phyloP scores from a whole-genome alignment of 2,329 filamentous ascomycete genomes.

The Fusarium armeniacum region DNA sequence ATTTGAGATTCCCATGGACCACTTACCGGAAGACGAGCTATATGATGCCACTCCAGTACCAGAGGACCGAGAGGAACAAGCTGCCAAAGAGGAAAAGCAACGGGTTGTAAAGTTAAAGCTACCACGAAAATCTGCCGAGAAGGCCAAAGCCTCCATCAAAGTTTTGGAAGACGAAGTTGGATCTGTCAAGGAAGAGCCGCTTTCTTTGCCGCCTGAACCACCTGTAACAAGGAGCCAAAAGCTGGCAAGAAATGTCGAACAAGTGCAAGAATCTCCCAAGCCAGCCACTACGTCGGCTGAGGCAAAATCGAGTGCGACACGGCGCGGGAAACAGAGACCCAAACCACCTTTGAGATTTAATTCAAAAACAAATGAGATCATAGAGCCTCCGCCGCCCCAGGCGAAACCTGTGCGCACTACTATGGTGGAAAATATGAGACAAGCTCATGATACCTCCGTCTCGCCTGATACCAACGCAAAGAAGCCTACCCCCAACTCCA shows the following conservation, averaged over 20 bases:
- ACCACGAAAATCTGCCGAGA: neutral
- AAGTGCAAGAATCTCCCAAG: neutral
- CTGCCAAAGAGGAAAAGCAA: neutral
- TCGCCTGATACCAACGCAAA: slow-evolving; percentile 32
- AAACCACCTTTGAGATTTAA: slow-evolving; percentile 55
- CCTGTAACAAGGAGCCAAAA: neutral
- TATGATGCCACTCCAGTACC: slow-evolving; percentile 47
- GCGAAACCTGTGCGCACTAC: slow-evolving; percentile 17
- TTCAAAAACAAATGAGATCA: slow-evolving; percentile 49
- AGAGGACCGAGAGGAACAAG: neutral
- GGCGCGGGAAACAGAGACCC: slow-evolving; percentile 53
- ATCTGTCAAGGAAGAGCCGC: neutral
- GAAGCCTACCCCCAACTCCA: slow-evolving; percentile 20
- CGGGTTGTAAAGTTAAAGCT: neutral
- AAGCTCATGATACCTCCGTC: slow-evolving; percentile 28
- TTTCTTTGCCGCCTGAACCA: neutral
- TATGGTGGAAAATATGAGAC: slow-evolving; percentile 34
- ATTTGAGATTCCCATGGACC: slow-evolving; percentile 13
- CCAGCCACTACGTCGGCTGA: neutral
- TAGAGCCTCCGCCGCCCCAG: slow-evolving; percentile 22
- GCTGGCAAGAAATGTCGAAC: neutral
- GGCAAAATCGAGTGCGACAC: slow-evolving; percentile 32
- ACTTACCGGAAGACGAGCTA: slow-evolving; percentile 49
- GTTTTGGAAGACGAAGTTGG: slow-evolving; percentile 12
- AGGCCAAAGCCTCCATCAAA: neutral